Evolutionary conservation across 2,329 filamentous ascomycete genomes (phyloP).

Genomic region (Botrytis squamosa): DNA sequence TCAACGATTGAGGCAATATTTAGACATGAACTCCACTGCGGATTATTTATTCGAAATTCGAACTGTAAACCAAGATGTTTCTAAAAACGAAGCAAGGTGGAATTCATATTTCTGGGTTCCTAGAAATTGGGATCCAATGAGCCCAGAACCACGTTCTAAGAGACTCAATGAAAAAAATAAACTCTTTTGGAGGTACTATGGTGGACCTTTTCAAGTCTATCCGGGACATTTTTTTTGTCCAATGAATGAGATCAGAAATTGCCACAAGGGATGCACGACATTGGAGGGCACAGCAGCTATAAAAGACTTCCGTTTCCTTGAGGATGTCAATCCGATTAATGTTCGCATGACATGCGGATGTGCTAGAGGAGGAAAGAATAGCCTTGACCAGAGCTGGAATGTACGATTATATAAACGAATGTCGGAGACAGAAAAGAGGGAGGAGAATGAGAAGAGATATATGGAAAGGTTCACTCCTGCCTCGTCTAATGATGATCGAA

Average conservation of each 20-base stretch:
- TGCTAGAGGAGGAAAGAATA: background rate
- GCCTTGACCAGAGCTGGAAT: background rate
- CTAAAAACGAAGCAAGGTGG: background rate
- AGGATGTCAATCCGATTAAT: background rate
- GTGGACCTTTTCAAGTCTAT: background rate
- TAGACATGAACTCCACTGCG: background rate
- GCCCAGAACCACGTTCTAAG: background rate
- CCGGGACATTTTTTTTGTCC: background rate
- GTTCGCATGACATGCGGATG: background rate
- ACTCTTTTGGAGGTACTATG: background rate
- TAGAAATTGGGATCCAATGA: background rate
- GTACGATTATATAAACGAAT: background rate
- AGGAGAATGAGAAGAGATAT: rapidly evolving
- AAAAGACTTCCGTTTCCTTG: background rate
- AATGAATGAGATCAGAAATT: background rate
- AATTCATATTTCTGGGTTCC: background rate
- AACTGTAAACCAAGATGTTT: background rate
- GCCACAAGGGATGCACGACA: background rate
- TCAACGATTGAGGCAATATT: background rate
- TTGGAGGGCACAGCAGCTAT: background rate
- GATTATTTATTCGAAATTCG: background rate
- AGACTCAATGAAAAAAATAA: background rate
- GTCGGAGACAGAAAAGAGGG: background rate
- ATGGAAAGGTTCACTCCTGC: background rate
- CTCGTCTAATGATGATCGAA: background rate